Percentiles rank a stretch among this genome's conserved stretches.
Evolutionary conservation across 441 rosid genomes (phyloP).

Genomic region (Theobroma grandiflorum): DNA sequence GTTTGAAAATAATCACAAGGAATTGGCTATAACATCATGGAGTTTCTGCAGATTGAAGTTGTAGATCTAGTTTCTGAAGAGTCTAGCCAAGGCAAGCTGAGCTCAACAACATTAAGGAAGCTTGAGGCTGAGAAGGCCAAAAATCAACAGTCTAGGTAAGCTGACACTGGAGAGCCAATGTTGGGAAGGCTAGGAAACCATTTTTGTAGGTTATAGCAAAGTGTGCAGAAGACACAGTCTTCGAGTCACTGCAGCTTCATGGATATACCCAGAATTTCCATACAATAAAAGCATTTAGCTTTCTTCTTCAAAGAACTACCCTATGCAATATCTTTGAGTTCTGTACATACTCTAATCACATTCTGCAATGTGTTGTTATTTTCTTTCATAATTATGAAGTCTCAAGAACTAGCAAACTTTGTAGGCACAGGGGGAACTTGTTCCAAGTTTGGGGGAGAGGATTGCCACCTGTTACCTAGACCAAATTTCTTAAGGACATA

Average conservation of each 20-base stretch:
- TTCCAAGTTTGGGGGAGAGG: too few relatives aligned
- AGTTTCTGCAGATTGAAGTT: constrained; percentile 72
- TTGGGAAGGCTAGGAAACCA: not conserved
- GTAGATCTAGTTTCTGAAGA: constrained; percentile 83
- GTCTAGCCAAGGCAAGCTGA: constrained; percentile 69
- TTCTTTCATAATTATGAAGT: too few relatives aligned
- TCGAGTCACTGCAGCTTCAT: not conserved
- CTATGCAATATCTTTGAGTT: too few relatives aligned
- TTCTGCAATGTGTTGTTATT: too few relatives aligned
- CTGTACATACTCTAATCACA: too few relatives aligned
- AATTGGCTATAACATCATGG: constrained; percentile 4
- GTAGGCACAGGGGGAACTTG: too few relatives aligned
- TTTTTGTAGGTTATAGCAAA: not conserved
- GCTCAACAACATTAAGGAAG: constrained; percentile 80
- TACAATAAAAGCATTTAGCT: too few relatives aligned
- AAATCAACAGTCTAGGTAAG: constrained; percentile 16
- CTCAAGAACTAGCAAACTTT: too few relatives aligned
- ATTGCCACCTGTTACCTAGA: too few relatives aligned
- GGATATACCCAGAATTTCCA: too few relatives aligned
- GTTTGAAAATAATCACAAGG: not conserved
- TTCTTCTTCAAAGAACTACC: too few relatives aligned
- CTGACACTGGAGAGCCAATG: not conserved
- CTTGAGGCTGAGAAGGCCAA: constrained; percentile 69
- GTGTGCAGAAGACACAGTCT: not conserved
- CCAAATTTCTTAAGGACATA: too few relatives aligned